These are phyloP conservation scores for Podila minutissima DNA, from an alignment of 192 early-diverging fungal genomes.

Conservation along the genomic window DNA sequence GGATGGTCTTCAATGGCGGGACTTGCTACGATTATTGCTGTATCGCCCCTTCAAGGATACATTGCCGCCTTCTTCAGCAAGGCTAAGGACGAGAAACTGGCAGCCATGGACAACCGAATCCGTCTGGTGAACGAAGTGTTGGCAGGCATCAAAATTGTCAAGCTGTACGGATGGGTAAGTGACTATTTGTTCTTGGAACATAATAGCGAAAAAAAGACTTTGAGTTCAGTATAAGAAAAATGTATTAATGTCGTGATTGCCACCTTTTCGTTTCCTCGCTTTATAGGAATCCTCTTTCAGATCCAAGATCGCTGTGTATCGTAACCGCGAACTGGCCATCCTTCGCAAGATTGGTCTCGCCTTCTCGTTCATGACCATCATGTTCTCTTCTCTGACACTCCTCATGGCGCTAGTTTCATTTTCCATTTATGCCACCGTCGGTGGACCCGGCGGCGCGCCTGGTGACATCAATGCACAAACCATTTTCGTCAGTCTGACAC, in stretches of 20 bases:
- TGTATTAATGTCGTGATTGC: neutral
- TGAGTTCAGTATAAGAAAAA: neutral
- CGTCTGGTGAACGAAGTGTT: conserved; percentile 14
- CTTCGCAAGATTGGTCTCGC: conserved; percentile 5
- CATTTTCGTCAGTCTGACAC: conserved; percentile 34
- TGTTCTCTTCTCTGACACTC: conserved; percentile 26
- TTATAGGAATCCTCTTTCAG: conserved; percentile 3
- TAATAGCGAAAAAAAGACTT: neutral
- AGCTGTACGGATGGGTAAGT: conserved; percentile 17
- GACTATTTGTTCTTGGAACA: neutral
- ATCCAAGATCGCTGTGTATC: neutral
- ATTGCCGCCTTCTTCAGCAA: conserved; percentile 3
- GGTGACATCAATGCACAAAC: conserved; percentile 31
- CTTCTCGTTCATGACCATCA: conserved; percentile 36
- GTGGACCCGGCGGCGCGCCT: conserved; percentile 19
- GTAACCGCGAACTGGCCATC: neutral
- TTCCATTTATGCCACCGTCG: conserved; percentile 25
- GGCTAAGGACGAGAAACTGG: conserved; percentile 11
- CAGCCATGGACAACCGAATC: conserved; percentile 10
- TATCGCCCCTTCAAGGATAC: conserved; percentile 5
- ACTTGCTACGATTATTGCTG: neutral
- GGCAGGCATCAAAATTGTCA: conserved; percentile 20
- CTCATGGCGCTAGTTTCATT: conserved; percentile 33
- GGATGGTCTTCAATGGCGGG: conserved; percentile 12
- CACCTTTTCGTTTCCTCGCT: neutral